Conservation (phyloP, 192 early-diverging fungal genomes). For the Endogone sp. region DNA sequence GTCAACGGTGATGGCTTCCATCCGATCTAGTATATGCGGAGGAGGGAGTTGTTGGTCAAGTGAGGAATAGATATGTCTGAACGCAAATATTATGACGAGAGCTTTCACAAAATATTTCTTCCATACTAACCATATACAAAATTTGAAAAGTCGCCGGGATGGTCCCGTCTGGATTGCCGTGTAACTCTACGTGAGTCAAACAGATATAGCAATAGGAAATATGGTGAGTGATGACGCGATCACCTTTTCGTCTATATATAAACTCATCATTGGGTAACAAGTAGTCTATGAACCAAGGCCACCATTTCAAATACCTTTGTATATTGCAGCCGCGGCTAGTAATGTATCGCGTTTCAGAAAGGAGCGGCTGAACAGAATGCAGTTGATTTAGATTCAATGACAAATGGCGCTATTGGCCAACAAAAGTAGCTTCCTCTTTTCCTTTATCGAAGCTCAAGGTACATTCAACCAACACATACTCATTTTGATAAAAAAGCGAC, state of each 20-base stretch:
- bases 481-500: background rate
- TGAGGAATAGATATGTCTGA: too few species aligned
- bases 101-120: too few species aligned
- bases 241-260: too few species aligned
- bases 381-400: too few species aligned
- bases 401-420: too few species aligned
- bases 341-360: conserved; percentile 79
- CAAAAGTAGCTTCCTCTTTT: too few species aligned
- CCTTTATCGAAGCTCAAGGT: too few species aligned
- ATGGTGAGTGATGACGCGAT: background rate
- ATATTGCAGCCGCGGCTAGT: conserved; percentile 79
- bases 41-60: too few species aligned
- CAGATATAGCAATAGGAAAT: too few species aligned
- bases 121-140: conserved; percentile 45
- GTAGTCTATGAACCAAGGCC: too few species aligned
- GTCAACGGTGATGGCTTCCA: conserved; percentile 90
- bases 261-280: too few species aligned
- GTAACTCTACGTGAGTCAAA: conserved; percentile 59
- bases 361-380: conserved; percentile 43
- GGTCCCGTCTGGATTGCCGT: conserved; percentile 82
- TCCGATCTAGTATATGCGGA: conserved; percentile 61
- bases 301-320: conserved; percentile 60
- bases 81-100: too few species aligned
- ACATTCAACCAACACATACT: conserved; percentile 9
- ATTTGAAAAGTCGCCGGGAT: conserved; percentile 95